Evolutionary conservation across 805 yeast genomes (phyloP), one percentile per base, ranked within the genome.

Genomic region (Kodamaea fukazawae): DNA sequence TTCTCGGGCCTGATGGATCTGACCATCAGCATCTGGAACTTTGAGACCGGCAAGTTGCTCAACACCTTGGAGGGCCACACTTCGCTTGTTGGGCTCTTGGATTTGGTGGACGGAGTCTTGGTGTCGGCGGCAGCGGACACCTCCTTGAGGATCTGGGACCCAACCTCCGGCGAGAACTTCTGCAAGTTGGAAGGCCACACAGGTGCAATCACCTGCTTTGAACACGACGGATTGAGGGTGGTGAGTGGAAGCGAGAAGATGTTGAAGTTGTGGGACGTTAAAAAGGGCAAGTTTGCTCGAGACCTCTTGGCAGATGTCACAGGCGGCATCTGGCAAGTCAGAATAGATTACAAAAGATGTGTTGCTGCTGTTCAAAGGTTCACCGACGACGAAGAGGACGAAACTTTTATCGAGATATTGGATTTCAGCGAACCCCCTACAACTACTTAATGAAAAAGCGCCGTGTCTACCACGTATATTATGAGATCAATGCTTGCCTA

Each of bases 51-150:
- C 7, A 71, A 76, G 44, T 74, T 83, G 33, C 61, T 86, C 35
- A 70, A 79, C 32, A 76, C 87, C 0, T 66, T 91, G 33, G 88
- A 82, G 41, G 97, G 96, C 1, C 99, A 93, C 60, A 81, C 86
- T 1, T 86, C 91, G 9, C 66, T 93, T 14, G 99, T 93, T 11
- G 99, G 98, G 0, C 67, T 93, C 32, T 70, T 91, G 18, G 87
- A 86, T 32, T 73, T 90, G 7, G 80, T 88, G 4, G 81, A 83
- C 17, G 79, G 83, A 26, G 81, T 79, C 34, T 68, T 93, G 9
- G 95, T 91, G 1, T 84, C 95, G 32, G 99, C 96, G 0, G 98
- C 97, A 2, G 98, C 98, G 0, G 99, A 93, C 60, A 79, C 93
- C 3, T 83, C 96, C 0, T 71, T 93, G 30, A 74, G 97, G 37